Percentiles rank a stretch among this genome's conserved stretches.
Conservation (phyloP, 352 stramenopile species). For the Pythium oligandrum region DNA sequence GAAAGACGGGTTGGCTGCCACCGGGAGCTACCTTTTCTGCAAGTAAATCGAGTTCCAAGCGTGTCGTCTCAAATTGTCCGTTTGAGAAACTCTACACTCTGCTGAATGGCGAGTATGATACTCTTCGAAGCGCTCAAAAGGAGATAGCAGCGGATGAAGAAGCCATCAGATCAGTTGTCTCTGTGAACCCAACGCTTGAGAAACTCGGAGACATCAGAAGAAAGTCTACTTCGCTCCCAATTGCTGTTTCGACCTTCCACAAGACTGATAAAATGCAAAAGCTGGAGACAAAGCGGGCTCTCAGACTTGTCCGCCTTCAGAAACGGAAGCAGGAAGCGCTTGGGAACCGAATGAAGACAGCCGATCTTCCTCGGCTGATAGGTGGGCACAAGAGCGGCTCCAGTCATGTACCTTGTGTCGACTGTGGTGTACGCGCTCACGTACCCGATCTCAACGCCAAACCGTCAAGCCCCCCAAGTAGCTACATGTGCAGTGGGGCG, state of each 20-base stretch:
- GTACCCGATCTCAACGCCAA: slow-evolving; percentile 14
- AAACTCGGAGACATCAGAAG: too few relatives aligned
- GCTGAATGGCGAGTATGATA: too few relatives aligned
- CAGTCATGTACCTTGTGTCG: slow-evolving; percentile 42
- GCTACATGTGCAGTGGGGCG: slow-evolving; percentile 36
- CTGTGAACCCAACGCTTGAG: too few relatives aligned
- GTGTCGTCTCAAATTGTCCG: too few relatives aligned
- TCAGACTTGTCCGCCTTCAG: slow-evolving; percentile 33
- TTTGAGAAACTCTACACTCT: too few relatives aligned
- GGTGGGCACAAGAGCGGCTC: slow-evolving; percentile 68
- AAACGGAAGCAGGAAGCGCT: slow-evolving; percentile 55
- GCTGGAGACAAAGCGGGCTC: slow-evolving; percentile 56
- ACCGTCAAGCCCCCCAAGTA: background rate
- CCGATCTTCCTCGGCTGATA: slow-evolving; percentile 58
- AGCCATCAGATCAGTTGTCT: too few relatives aligned
- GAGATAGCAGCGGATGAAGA: too few relatives aligned
- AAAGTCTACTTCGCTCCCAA: too few relatives aligned
- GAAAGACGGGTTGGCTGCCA: slow-evolving; percentile 11
- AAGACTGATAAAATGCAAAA: slow-evolving; percentile 46
- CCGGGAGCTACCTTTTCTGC: background rate
- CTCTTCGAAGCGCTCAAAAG: too few relatives aligned
- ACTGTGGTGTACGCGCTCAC: slow-evolving; percentile 40
- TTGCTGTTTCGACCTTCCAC: slow-evolving; percentile 17
- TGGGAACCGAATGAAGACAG: slow-evolving; percentile 46
- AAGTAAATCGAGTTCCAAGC: too few relatives aligned